Base-by-base conservation (phyloP, 2,329 filamentous ascomycete species). In the Trichoderma afroharzianum region DNA sequence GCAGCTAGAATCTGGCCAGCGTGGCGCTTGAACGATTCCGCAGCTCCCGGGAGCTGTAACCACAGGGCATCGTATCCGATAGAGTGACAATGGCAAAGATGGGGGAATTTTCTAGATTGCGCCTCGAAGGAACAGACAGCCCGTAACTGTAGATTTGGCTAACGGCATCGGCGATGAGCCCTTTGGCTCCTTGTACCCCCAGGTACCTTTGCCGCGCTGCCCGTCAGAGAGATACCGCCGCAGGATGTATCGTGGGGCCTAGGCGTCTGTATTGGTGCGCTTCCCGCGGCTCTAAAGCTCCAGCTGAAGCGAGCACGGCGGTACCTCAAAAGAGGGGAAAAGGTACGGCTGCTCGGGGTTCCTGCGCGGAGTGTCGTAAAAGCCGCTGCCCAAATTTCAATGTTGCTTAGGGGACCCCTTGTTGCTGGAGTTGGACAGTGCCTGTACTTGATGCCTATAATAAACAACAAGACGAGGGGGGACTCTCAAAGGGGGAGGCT, bases 41-140 rank as follows among this genome's bases (percentile, higher is more conserved):
- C 50, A 57, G 24, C 47, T 67, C 47, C 63, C 63, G 63, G 33
- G 12, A 18, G 18, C 28, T 7, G 26, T 21, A 32, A 21, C 26
- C 28, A 36, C 39, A 33, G 63, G 47, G 47, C 47, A 57, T 4
- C 26, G 30, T 64, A 53, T 50, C 62, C 62, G 32, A 67, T 58
- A 61, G 26, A 68, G 57, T 39, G 66, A 47, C 36, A 39, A n/a
- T 12, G 55, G 66, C 66, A 33, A 53, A 26, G 62, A 64, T 59
- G 53, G 66, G 36, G 53, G 30, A 61, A 33, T 50, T 68, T 68
- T 68, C 66, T 68, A 68, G 66, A 68, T 68, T 50, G 55, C 53
- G 66, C 66, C 66, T 68, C 66, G 66, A 68, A 68, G 36, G 43
- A 62, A 57, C 15, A 33, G n/a, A 59, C 47, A 55, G 63, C 24